Percentiles rank a stretch among this genome's conserved stretches.
Conservation (phyloP, 176 grass and related monocot genomes). For the Rhynchospora pubera region DNA sequence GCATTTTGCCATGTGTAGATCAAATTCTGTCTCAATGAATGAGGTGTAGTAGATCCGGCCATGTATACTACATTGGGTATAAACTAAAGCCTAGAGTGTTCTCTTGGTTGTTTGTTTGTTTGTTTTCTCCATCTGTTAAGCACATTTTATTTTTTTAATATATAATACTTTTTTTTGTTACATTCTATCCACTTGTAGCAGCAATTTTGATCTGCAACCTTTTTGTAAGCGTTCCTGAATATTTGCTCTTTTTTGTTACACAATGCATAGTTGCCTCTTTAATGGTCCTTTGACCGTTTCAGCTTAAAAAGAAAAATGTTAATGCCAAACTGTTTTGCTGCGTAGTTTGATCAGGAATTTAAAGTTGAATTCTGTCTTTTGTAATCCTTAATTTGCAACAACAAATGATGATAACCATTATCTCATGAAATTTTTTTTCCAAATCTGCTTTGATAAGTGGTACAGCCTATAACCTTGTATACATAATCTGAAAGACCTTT, state of each 20-base stretch:
- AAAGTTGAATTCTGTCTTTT: neutral
- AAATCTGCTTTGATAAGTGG: neutral
- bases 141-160: neutral
- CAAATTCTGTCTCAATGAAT: too few species aligned
- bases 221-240: neutral
- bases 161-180: neutral
- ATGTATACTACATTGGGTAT: too few species aligned
- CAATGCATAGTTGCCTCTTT: neutral
- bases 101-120: neutral
- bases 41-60: too few species aligned
- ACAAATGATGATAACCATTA: neutral
- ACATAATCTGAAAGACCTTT: neutral
- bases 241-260: neutral
- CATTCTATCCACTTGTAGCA: neutral
- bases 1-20: too few species aligned
- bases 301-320: neutral
- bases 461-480: slow-evolving; percentile 1
- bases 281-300: neutral
- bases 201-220: neutral
- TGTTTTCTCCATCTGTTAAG: neutral
- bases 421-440: too few species aligned
- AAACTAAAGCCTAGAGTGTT: neutral
- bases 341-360: neutral
- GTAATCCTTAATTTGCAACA: neutral
- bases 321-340: neutral